Evolutionary conservation across 1,139 yeast species (phyloP), one percentile per base, ranked within the genome.

Genomic region (Sugiyamaella pinicola): DNA sequence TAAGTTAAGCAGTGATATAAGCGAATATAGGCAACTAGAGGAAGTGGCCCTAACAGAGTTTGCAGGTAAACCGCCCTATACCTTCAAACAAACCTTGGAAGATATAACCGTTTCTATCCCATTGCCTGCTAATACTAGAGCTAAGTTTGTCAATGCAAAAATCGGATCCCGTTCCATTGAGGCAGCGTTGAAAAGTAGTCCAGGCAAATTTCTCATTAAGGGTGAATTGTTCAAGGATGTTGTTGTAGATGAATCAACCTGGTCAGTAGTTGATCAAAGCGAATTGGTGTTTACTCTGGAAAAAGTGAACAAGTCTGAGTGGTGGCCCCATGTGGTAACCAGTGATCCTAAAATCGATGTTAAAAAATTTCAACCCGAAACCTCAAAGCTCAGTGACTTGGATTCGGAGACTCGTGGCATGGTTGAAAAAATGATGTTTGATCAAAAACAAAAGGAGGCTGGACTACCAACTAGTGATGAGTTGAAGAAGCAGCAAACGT

Each of bases 351-450:
- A 72, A 56, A 73, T 75, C 48, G 78, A 75, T 55, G 71, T 73
- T 10, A 61, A 69, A 17, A 64, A 71, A 57, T 68, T 75, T 45
- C 67, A 67, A 61, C 79, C 79, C 2, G 79, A 75, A 57, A 67
- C 65, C 47, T 65, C 74, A 9, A 67, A 68, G 41, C 63, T 75
- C 29, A 63, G 72, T 44, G 79, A 75, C 55, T 62, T 75, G 51
- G 79, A 75, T 52, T 66, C 64, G 21, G 76, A 73, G 46, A 74
- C 79, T 2, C 60, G 78, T 15, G 71, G 75, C 3, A 71, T 70
- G 67, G 79, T 75, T 1, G 79, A 75, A 59, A 75, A 76, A 55
- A 74, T 75, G 79, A 74, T 75, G 79, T 71, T 69, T 58, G 78
- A 74, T 51, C 76, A 74, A 58, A 67, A 65, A 40, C 77, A 74